Evolutionary conservation across 768 basidiomycete genomes (phyloP).

Genomic region (Serendipita sp.): DNA sequence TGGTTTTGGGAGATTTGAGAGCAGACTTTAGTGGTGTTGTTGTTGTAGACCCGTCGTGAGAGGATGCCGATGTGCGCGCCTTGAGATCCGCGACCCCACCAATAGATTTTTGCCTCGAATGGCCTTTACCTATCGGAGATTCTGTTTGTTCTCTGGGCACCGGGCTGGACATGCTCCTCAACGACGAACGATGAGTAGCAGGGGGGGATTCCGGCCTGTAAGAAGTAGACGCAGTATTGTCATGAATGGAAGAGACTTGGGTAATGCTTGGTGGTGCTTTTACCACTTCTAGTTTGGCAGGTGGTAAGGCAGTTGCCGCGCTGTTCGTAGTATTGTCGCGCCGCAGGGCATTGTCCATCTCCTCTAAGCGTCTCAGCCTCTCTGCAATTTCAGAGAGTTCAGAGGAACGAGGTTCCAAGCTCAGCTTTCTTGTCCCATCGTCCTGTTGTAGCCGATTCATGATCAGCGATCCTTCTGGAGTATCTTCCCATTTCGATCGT

Average conservation of each 20-base stretch:
- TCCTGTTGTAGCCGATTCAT: neutral
- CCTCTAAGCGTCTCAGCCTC: neutral
- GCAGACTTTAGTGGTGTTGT: neutral
- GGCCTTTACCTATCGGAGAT: neutral
- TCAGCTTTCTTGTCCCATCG: neutral
- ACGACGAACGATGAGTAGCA: neutral
- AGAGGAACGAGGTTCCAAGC: neutral
- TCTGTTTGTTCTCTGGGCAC: neutral
- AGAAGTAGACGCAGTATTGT: neutral
- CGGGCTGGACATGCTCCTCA: neutral
- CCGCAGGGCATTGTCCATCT: neutral
- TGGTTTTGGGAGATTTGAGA: neutral
- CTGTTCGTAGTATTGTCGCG: neutral
- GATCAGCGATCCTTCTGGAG: neutral
- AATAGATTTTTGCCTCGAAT: neutral
- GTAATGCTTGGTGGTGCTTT: constrained; percentile 33
- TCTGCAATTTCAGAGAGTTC: neutral
- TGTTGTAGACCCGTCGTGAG: neutral
- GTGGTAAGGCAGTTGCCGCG: neutral
- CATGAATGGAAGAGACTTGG: neutral
- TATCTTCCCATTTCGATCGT: neutral
- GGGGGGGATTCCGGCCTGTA: neutral
- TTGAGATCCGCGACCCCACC: neutral
- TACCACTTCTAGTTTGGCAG: constrained; percentile 24
- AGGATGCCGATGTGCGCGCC: neutral